A percentile compares a stretch with the other conserved stretches of the same genome.
These are phyloP conservation scores for Starmerella davenportii DNA, from an alignment of 805 yeast genomes.

Conservation along the genomic window DNA sequence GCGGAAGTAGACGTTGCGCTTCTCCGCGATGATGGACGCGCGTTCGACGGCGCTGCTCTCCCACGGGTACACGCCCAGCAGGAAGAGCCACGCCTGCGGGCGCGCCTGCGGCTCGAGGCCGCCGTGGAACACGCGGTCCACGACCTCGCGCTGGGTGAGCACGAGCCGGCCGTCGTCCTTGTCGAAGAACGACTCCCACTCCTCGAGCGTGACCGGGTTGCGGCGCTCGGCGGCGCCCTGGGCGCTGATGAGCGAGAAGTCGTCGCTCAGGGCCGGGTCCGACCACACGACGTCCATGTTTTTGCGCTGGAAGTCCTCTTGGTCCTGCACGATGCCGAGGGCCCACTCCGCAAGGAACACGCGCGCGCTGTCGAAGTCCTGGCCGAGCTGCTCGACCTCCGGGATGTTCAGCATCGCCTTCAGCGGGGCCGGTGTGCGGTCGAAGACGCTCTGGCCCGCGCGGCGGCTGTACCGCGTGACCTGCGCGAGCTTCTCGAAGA, in stretches of 20 bases:
- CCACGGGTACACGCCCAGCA: constrained; percentile 79
- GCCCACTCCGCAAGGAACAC: constrained; percentile 96
- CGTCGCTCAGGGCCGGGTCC: constrained; percentile 18
- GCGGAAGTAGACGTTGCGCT: constrained; percentile 40
- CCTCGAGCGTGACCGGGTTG: constrained; percentile 45
- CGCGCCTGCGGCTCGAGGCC: constrained; percentile 50
- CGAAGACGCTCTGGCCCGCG: constrained; percentile 43
- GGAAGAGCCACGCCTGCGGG: constrained; percentile 67
- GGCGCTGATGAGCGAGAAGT: constrained; percentile 28
- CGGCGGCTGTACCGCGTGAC: constrained; percentile 47
- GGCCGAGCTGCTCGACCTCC: constrained; percentile 62
- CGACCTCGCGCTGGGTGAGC: constrained; percentile 60
- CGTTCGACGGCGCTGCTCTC: constrained; percentile 59
- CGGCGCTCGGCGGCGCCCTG: constrained; percentile 45
- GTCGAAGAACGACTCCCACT: constrained; percentile 80
- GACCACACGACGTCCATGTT: constrained; percentile 24
- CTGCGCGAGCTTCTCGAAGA: constrained; percentile 68
- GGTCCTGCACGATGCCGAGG: constrained; percentile 77
- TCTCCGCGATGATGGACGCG: constrained; percentile 34
- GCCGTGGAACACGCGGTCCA: constrained; percentile 76
- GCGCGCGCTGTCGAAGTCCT: constrained; percentile 84
- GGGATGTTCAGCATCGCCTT: constrained; percentile 50
- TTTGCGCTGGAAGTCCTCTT: constrained; percentile 34
- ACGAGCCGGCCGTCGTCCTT: constrained; percentile 45
- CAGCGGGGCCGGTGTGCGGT: constrained; percentile 38